Conservation (phyloP, 805 yeast genomes). For the Teunomyces pallodes region DNA sequence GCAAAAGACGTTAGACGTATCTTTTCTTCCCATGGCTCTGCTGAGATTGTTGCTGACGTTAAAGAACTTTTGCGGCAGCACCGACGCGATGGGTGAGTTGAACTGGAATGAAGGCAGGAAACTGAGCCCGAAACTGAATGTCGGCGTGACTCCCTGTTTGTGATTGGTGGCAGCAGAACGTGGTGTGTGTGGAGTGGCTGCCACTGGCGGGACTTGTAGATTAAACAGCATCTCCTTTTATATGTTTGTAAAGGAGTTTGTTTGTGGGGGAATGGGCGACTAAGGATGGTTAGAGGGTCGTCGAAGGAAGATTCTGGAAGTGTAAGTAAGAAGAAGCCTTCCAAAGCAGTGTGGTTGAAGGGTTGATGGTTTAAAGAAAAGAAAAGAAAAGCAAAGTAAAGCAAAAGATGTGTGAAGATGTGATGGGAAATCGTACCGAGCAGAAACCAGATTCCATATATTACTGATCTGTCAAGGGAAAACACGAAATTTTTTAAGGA, state of each 20-base stretch:
- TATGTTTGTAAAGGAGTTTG: neutral
- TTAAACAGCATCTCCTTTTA: neutral
- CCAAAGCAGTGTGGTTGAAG: too few relatives aligned
- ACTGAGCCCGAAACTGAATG: slow-evolving; percentile 38
- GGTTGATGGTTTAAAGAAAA: too few relatives aligned
- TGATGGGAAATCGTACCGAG: too few relatives aligned
- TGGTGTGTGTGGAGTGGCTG: neutral
- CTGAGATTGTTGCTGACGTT: slow-evolving; percentile 20
- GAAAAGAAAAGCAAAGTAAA: neutral
- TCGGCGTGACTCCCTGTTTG: slow-evolving; percentile 21
- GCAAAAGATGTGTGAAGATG: neutral
- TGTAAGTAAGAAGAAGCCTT: neutral
- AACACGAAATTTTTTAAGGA: slow-evolving; percentile 1
- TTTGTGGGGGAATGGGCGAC: neutral
- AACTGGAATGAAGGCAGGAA: slow-evolving; percentile 45
- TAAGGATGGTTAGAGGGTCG: neutral
- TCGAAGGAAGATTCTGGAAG: neutral
- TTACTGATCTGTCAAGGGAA: slow-evolving; percentile 1
- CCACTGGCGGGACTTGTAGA: slow-evolving; percentile 3
- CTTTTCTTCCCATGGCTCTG: slow-evolving; percentile 10
- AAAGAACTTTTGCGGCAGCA: slow-evolving; percentile 36
- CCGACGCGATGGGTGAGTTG: slow-evolving; percentile 32
- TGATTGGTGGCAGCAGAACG: slow-evolving; percentile 6
- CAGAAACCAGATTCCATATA: neutral
- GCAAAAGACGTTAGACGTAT: slow-evolving; percentile 12